Evolutionary conservation across 2,329 filamentous ascomycete genomes (phyloP).

Genomic region (Aspergillus sp.): DNA sequence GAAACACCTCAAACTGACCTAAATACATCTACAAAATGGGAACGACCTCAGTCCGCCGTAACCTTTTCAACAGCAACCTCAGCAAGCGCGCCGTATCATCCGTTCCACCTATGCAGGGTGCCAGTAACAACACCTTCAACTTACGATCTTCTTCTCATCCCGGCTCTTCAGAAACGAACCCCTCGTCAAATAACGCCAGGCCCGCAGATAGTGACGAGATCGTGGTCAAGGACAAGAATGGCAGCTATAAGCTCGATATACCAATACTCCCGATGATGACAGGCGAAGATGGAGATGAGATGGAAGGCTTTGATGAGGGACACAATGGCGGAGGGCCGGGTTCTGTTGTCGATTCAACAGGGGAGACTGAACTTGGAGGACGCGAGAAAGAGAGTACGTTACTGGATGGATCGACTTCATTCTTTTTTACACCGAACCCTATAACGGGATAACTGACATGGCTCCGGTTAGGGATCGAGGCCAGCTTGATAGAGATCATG

Average conservation of each 20-base stretch:
- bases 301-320: conserved; percentile 44
- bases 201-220: conserved; percentile 39
- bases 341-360: conserved; percentile 52
- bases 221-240: conserved; percentile 44
- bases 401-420: too few relatives aligned
- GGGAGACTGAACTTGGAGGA: conserved; percentile 20
- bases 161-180: conserved; percentile 15
- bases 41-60: conserved; percentile 36
- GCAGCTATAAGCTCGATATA: conserved; percentile 43
- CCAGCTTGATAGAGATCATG: conserved; percentile 40
- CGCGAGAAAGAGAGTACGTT: conserved; percentile 37
- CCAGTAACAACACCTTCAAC: conserved; percentile 13
- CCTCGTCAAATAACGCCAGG: conserved; percentile 11
- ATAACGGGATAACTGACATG: not conserved
- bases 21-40: conserved; percentile 13
- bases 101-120: conserved; percentile 13
- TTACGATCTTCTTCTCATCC: conserved; percentile 19
- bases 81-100: conserved; percentile 35
- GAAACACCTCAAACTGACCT: not conserved
- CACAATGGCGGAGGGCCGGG: conserved; percentile 47
- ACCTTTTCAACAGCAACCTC: conserved; percentile 40
- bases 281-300: conserved; percentile 35
- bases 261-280: conserved; percentile 33
- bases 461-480: conserved; percentile 36
- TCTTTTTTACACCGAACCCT: not conserved